These are phyloP conservation scores for Arachnomyces sp. DNA, from an alignment of 2,329 filamentous ascomycete genomes.

Conservation along the genomic window DNA sequence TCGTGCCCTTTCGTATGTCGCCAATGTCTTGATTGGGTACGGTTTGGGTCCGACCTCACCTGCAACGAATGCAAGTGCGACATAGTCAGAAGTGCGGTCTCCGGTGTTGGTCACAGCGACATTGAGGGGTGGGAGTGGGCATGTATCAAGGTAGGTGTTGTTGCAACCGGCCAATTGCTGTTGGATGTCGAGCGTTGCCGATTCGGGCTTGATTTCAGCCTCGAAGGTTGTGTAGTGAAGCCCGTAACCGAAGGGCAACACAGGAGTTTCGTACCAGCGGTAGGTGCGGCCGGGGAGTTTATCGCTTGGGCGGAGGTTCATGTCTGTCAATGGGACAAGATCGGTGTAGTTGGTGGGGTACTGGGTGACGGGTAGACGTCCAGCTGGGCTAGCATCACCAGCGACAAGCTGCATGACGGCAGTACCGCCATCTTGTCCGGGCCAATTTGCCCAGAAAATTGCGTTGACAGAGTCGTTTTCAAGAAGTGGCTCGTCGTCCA, in stretches of 20 bases:
- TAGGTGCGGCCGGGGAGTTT: slow-evolving; percentile 25
- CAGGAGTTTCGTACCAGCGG: slow-evolving; percentile 38
- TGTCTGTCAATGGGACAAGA: slow-evolving; percentile 23
- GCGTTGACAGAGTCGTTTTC: slow-evolving; percentile 22
- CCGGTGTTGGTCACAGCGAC: slow-evolving; percentile 22
- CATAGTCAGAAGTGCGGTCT: slow-evolving; percentile 22
- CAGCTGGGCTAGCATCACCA: slow-evolving; percentile 21
- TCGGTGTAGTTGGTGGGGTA: slow-evolving; percentile 28
- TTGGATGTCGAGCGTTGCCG: slow-evolving; percentile 19
- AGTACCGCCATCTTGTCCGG: slow-evolving; percentile 25
- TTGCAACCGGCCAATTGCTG: slow-evolving; percentile 26
- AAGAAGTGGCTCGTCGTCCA: slow-evolving; percentile 22
- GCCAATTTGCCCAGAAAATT: slow-evolving; percentile 26
- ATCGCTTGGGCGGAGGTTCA: slow-evolving; percentile 21
- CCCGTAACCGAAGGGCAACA: slow-evolving; percentile 50
- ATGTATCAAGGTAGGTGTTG: slow-evolving; percentile 18
- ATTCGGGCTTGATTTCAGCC: too few species aligned
- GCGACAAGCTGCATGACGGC: slow-evolving; percentile 24
- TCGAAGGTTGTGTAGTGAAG: slow-evolving; percentile 49
- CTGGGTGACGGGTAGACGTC: slow-evolving; percentile 20
- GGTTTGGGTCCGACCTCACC: slow-evolving; percentile 22
- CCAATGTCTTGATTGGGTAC: slow-evolving; percentile 25
- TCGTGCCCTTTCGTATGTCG: slow-evolving; percentile 16
- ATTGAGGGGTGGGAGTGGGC: slow-evolving; percentile 19
- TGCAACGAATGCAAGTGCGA: slow-evolving; percentile 22